Base-by-base conservation (phyloP, 1,139 yeast genomes). In the Saccharomyces hybrid region DNA sequence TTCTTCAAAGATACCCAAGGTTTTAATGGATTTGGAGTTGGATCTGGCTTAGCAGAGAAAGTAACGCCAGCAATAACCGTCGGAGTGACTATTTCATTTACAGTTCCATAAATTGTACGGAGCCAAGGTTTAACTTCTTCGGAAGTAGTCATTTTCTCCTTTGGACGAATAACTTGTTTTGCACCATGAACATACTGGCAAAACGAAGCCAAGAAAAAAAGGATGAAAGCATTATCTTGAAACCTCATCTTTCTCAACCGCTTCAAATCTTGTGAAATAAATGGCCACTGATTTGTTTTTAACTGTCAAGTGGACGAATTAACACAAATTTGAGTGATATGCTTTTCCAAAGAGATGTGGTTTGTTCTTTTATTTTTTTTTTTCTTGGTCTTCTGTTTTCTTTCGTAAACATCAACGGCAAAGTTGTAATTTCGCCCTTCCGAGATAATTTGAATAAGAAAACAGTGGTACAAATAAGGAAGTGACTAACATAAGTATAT, bases 1-100 rank as follows among this genome's bases (percentile, higher is more conserved):
- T 84, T 83, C 55, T 88, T 78, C 64, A 89, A 75, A 2, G 88
- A 79, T 51, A 89, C 75, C 96, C 96, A 89, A n/a, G 86, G 87
- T 59, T 83, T 82, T 57, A 87, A 77, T 12, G 88, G 88, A 59
- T 84, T 75, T 21, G 88, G 81, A 8, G 85, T 80, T 7, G 71
- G 71, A 2, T 66, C 69, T 0, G 95, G 96, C 64, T 83, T 81
- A 11, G 85, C 88, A 55, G 83, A 79, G 66, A 89, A 84, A 0
- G 96, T 87, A 52, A 89, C 88, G 24, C 93, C 93, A 31, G 81
- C 88, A 64, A 88, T 79, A 42, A 88, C 88, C 0, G 91, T 83
- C 12, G 96, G 96, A 0, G 84, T 81, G 42, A 89, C 93, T 31
- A 86, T 76, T 67, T 86, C 95, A 11, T 67, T 74, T 7, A 77